Conservation (phyloP, 1,139 yeast species). For the Candida dubliniensis region DNA sequence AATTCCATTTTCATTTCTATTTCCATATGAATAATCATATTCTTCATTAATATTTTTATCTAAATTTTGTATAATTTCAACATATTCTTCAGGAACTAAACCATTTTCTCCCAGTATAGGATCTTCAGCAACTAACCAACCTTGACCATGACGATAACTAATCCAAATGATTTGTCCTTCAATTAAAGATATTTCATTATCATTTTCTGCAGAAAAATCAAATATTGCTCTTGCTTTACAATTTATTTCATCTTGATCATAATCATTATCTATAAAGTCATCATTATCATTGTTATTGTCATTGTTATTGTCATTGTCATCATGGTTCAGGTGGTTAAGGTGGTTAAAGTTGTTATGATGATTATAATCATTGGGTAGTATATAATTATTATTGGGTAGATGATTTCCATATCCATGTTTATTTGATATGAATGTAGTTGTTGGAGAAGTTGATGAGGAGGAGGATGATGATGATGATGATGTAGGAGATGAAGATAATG, state of each 20-base stretch:
- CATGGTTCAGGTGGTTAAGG: too few species aligned
- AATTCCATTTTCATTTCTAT: constrained; percentile 16
- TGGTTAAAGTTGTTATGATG: constrained; percentile 11
- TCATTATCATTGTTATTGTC: constrained; percentile 5
- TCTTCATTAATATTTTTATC: constrained; percentile 17
- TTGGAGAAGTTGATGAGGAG: constrained; percentile 7
- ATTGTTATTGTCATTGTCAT: not conserved
- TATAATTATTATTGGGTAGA: constrained; percentile 4
- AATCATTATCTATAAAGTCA: constrained; percentile 2
- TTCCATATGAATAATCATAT: not conserved
- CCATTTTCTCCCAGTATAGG: constrained; percentile 82
- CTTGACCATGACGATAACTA: constrained; percentile 92
- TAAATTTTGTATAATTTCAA: constrained; percentile 53
- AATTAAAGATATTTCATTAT: constrained; percentile 74
- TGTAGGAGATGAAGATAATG: not conserved
- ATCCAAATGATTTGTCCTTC: constrained; percentile 89
- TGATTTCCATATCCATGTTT: not conserved
- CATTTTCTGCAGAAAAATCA: constrained; percentile 90
- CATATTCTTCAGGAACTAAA: constrained; percentile 93
- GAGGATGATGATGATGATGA: constrained; percentile 54
- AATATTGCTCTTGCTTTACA: constrained; percentile 79
- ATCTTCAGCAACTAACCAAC: constrained; percentile 95
- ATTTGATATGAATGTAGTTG: constrained; percentile 2
- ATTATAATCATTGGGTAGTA: constrained; percentile 12
- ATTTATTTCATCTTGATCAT: constrained; percentile 39